These are phyloP conservation scores for Fusarium chlamydosporum DNA, from an alignment of 2,329 filamentous ascomycete species.

Conservation along the genomic window DNA sequence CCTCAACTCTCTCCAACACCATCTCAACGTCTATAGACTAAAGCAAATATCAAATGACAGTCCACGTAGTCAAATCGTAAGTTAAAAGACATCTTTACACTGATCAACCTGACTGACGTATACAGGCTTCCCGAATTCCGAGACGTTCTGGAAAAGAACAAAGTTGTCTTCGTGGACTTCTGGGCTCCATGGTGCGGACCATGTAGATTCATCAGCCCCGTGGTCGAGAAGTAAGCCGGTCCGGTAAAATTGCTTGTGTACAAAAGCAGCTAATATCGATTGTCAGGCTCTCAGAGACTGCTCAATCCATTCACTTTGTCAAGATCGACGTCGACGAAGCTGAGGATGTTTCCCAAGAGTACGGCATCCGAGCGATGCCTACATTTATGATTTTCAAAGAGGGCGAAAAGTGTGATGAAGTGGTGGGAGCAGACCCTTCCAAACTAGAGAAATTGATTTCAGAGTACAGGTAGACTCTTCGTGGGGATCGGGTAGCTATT, in stretches of 20 bases:
- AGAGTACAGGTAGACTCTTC: too few species aligned
- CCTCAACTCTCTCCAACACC: too few species aligned
- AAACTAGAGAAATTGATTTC: too few species aligned
- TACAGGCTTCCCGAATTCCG: too few species aligned
- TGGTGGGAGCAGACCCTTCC: not conserved
- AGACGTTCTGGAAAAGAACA: not conserved
- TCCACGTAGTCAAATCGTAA: too few species aligned
- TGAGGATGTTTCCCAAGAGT: not conserved
- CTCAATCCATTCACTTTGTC: not conserved
- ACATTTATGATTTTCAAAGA: slow-evolving; percentile 10
- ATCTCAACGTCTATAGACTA: too few species aligned
- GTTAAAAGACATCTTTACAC: too few species aligned
- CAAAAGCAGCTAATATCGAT: too few species aligned
- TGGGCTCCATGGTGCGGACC: slow-evolving; percentile 30
- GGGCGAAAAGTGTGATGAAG: not conserved
- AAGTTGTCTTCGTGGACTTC: slow-evolving; percentile 7
- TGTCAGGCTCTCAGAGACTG: not conserved
- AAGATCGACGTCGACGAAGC: slow-evolving; percentile 12
- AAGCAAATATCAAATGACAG: too few species aligned
- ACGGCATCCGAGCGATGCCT: slow-evolving; percentile 18
- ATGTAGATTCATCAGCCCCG: slow-evolving; percentile 12
- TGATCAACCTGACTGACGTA: too few species aligned
- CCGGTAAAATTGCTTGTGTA: too few species aligned
- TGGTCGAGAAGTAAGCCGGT: not conserved
- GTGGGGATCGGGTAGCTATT: too few species aligned